These are phyloP conservation scores for Mrakiaceae sp. DNA, from an alignment of 1,284 basidiomycete species.

Conservation along the genomic window DNA sequence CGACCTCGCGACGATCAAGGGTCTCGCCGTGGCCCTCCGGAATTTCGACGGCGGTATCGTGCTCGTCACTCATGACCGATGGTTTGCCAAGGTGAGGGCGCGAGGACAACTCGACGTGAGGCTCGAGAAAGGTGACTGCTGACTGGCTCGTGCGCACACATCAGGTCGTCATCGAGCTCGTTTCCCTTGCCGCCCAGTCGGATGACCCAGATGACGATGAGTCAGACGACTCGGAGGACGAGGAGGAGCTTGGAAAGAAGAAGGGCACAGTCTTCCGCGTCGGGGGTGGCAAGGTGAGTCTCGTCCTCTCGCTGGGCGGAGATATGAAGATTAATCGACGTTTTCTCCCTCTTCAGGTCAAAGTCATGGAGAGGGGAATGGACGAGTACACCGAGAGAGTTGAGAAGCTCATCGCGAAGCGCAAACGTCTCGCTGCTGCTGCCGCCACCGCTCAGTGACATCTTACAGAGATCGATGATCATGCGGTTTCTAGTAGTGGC, in stretches of 20 bases:
- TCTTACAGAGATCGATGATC: too few relatives aligned
- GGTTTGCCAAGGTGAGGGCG: conserved; percentile 7
- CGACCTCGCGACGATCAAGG: conserved; percentile 52
- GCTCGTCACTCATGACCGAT: conserved; percentile 54
- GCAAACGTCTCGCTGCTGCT: background rate
- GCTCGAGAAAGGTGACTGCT: too few relatives aligned
- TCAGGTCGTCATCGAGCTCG: conserved; percentile 35
- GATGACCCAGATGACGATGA: conserved; percentile 24
- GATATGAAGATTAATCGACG: too few relatives aligned
- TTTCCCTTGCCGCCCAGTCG: conserved; percentile 22
- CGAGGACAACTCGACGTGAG: background rate
- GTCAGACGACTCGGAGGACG: conserved; percentile 25
- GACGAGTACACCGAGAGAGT: conserved; percentile 35
- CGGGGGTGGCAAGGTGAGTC: conserved; percentile 36
- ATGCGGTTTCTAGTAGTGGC: too few relatives aligned
- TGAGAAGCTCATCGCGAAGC: conserved; percentile 26
- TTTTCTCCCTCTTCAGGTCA: too few relatives aligned
- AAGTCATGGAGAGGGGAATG: conserved; percentile 33
- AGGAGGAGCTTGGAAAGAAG: conserved; percentile 20
- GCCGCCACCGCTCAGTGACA: background rate
- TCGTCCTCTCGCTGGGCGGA: conserved; percentile 20
- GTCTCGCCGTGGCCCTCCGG: conserved; percentile 46
- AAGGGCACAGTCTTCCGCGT: conserved; percentile 41
- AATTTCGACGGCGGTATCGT: conserved; percentile 49
- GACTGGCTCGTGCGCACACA: background rate